A percentile compares a stretch with the other conserved stretches of the same genome.
Conservation (phyloP, 805 yeast genomes). For the Saccharomyces kudriavzevii region DNA sequence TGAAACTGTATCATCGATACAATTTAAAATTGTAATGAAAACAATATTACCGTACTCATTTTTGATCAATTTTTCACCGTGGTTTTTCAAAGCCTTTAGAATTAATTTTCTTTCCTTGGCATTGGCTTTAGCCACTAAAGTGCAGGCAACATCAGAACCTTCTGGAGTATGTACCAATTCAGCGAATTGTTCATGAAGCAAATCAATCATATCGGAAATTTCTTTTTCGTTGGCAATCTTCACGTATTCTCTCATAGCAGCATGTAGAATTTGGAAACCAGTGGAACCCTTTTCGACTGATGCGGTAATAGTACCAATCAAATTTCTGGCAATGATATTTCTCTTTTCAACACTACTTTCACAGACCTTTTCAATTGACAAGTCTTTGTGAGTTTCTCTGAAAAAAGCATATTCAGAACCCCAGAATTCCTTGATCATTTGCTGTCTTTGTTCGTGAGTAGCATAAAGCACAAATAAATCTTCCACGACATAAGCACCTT, state of each 20-base stretch:
- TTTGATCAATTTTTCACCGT: constrained; percentile 64
- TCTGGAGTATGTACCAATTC: constrained; percentile 93
- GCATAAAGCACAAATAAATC: constrained; percentile 83
- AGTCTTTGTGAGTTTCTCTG: constrained; percentile 60
- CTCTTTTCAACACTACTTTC: constrained; percentile 68
- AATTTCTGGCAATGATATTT: constrained; percentile 62
- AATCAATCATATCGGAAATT: constrained; percentile 71
- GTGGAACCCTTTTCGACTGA: constrained; percentile 93
- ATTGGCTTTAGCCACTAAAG: constrained; percentile 67
- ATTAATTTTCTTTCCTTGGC: constrained; percentile 88
- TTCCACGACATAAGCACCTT: constrained; percentile 96
- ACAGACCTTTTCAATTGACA: constrained; percentile 58
- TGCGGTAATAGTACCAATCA: constrained; percentile 75
- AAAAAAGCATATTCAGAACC: constrained; percentile 92
- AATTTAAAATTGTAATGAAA: constrained; percentile 65
- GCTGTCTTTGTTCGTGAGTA: constrained; percentile 73
- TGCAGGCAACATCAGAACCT: constrained; percentile 86
- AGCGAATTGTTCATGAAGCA: constrained; percentile 80
- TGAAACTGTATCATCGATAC: constrained; percentile 89
- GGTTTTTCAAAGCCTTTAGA: constrained; percentile 63
- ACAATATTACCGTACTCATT: constrained; percentile 86
- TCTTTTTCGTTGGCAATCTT: constrained; percentile 60
- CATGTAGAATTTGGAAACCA: constrained; percentile 92
- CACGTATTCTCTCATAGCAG: constrained; percentile 86
- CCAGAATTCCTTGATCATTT: constrained; percentile 93